Percentiles rank a stretch among this genome's conserved stretches.
phyloP scores from a whole-genome alignment of 75 land plant genomes.

The Larix kaempferi region DNA sequence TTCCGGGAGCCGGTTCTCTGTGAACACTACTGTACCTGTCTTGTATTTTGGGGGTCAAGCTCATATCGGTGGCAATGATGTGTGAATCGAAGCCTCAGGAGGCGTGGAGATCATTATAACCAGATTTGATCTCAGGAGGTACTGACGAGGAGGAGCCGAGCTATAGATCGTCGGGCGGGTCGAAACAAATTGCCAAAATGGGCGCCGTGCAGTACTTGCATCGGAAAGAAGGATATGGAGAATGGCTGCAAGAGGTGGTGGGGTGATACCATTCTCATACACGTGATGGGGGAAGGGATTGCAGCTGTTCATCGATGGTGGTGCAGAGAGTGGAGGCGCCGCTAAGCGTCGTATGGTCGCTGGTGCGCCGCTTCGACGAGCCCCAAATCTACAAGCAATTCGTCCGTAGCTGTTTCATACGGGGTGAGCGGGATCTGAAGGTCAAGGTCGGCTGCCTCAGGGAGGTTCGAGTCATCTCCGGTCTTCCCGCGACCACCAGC shows the following conservation, averaged over 20 bases:
- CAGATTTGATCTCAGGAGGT: too few species aligned
- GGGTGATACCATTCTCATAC: constrained; percentile 39
- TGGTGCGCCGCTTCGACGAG: constrained; percentile 68
- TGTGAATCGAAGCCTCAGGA: too few species aligned
- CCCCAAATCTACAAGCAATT: constrained; percentile 88
- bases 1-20: too few species aligned
- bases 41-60: too few species aligned
- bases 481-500: constrained; percentile 75
- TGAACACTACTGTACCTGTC: too few species aligned
- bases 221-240: too few species aligned
- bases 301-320: constrained; percentile 52
- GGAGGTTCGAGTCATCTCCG: constrained; percentile 72
- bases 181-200: too few species aligned
- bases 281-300: not conserved
- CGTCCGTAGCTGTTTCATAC: constrained; percentile 51
- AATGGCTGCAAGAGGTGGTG: constrained; percentile 13
- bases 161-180: too few species aligned
- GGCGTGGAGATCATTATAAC: too few species aligned
- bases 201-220: too few species aligned
- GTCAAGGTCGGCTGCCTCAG: constrained; percentile 48
- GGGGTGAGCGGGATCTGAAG: not conserved
- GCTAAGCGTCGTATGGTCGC: constrained; percentile 50
- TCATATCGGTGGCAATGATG: too few species aligned
- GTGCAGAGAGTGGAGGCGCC: constrained; percentile 64
- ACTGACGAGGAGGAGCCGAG: too few species aligned